phyloP scores from a whole-genome alignment of 495 filamentous ascomycete genomes.

The Podospora sp. region DNA sequence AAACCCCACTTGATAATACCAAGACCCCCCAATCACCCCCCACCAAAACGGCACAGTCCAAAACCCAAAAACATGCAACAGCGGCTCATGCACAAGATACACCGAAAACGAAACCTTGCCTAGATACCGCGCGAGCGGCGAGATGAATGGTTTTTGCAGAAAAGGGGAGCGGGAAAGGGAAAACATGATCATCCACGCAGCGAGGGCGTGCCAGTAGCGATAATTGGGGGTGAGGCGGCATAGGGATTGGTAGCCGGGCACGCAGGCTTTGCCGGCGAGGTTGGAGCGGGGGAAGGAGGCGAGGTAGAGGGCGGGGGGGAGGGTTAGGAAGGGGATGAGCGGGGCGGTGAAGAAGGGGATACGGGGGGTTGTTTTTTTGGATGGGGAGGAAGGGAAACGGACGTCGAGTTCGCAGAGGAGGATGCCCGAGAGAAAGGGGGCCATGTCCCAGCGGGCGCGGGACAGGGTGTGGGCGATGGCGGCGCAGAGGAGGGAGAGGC shows the following conservation, averaged over 20 bases:
- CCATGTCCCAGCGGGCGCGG: neutral
- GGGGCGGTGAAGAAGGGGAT: neutral
- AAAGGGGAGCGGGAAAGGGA: neutral
- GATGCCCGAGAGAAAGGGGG: neutral
- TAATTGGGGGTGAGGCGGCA: neutral
- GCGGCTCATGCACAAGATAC: neutral
- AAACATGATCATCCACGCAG: neutral
- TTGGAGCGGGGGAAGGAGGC: conserved; percentile 1
- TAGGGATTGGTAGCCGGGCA: neutral
- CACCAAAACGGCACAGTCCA: neutral
- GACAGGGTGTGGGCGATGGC: neutral
- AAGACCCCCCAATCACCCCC: neutral
- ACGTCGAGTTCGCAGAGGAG: neutral
- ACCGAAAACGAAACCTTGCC: neutral
- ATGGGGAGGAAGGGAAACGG: neutral
- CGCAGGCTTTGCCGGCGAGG: neutral
- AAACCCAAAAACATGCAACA: neutral
- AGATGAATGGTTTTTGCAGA: neutral
- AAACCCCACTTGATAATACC: neutral
- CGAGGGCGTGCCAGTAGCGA: neutral
- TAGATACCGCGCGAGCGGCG: neutral
- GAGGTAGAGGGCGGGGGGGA: neutral
- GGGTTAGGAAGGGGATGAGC: neutral
- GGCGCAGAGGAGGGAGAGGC: neutral
- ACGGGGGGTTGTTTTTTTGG: neutral